Base-by-base conservation (phyloP, 1,284 basidiomycete species). In the Porodaedalea pini region DNA sequence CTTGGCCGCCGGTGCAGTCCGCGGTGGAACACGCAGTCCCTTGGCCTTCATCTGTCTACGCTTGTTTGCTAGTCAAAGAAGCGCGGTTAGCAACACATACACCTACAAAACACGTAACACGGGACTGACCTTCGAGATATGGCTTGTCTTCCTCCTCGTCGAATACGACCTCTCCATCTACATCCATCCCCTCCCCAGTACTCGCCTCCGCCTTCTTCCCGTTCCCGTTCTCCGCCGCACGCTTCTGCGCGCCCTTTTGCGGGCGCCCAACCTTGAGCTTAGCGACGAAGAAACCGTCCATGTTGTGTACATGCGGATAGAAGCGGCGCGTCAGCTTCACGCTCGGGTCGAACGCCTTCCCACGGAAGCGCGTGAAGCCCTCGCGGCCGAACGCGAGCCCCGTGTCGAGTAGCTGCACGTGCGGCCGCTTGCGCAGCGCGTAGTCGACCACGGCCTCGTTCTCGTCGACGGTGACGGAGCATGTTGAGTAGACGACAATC, bases 231-330 rank as follows among this genome's bases (percentile, higher is more conserved):
- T 67, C 68, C 41, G 66, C 69, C 27, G 68, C 68, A 68, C 53
- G 64, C 53, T 44, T 54, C 40, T 36, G 23, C 4, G 21, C 31
- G 17, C 51, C 69, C 74, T 92, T 94, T 51, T 73, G 70, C 60
- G 86, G 81, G 72, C 84, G 90, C 69, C 86, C 88, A 21, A 99
- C 87, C 73, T 94, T 97, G 79, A 99, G 92, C 75, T 99, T 99
- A 63, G 96, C 95, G 56, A 99, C 94, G 71, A 86, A 99, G 80
- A 99, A 99, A 2, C 97, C 97, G 72, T 99, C 97, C 91, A 99
- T 92, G 69, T 92, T 92, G 70, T 92, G 89, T 65, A 91, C 89
- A 70, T 94, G 92, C 11, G 92, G 92, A 70, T 92, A 94, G 72
- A 92, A 93, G 58, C 94, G 78, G 64, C 92, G 76, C n/a, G 95